These are phyloP conservation scores for Lachnellula subtilissima DNA, from an alignment of 2,329 filamentous ascomycete species.

Conservation along the genomic window DNA sequence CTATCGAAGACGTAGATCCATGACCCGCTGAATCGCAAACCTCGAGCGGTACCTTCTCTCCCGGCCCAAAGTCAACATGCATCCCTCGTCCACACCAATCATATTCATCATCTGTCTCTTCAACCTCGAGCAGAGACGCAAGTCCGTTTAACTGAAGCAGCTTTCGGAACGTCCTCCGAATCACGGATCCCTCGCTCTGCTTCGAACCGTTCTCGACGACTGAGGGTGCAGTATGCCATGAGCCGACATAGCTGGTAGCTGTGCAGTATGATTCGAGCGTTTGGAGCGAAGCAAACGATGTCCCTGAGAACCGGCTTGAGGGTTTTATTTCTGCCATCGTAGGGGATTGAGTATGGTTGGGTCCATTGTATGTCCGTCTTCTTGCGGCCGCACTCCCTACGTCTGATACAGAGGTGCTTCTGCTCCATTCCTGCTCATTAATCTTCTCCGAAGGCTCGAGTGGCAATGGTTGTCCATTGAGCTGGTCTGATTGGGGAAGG, in stretches of 20 bases:
- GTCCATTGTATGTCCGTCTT: background rate
- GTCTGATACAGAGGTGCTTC: background rate
- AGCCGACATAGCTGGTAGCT: background rate
- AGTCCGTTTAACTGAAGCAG: background rate
- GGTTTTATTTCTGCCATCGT: background rate
- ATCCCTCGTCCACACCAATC: background rate
- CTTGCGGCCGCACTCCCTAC: background rate
- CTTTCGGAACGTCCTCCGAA: background rate
- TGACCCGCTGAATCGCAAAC: background rate
- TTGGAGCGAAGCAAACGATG: background rate
- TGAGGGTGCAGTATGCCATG: background rate
- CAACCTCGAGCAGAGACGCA: background rate
- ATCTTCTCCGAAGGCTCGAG: no score
- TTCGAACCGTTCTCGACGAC: background rate
- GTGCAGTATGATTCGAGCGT: background rate
- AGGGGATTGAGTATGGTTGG: background rate
- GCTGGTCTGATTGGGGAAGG: no score
- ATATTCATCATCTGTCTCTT: background rate
- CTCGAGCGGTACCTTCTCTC: background rate
- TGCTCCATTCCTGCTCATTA: no score
- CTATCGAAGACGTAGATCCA: background rate
- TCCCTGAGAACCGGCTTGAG: background rate
- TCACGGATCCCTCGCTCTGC: background rate
- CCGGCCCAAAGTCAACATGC: background rate
- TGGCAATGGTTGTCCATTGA: no score